Base-by-base conservation (phyloP, 2,329 filamentous ascomycete species). In the Penicillium corylophilum region DNA sequence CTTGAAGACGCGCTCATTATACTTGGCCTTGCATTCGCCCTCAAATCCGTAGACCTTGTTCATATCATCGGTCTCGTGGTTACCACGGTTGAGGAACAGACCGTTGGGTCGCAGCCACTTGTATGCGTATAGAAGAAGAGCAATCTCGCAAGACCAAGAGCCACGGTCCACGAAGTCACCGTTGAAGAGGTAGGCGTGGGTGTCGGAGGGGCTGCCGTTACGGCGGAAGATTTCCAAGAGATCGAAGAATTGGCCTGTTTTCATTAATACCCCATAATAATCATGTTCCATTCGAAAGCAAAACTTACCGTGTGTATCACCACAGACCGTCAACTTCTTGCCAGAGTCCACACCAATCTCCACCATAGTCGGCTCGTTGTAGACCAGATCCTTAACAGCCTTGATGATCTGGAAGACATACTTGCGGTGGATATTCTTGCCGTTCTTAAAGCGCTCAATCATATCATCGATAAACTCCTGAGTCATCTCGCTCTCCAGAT, bases 11-110 rank as follows among this genome's bases (percentile, higher is more conserved):
- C 89, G 87, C 74, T 96, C 94, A 71, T 90, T 96, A 75, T 99
- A 99, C 77, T 99, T 99, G 63, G 90, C 90, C 73, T 93, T 94
- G 79, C 94, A 97, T 72, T 99, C 94, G 68, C 94, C 94, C 74
- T 99, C 94, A 66, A 99, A 99, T 16, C 94, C 94, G 70, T 99
- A 99, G 48, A 94, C 92, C 61, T 90, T 86, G 79, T 99, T 99
- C 94, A 99, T 99, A 74, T 96, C 93, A 70, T 97, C 93, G 44
- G 94, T 97, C 77, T 99, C 94, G 75, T 99, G 94, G 75, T 99
- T 99, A 63, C 94, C 94, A 56, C 94, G 86, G 79, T 99, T 99
- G 59, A 99, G 79, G 83, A 95, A 97, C 80, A 99, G 93, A 48
- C 80, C 84, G 39, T 85, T 83, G 7, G 94, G 94, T 48, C 89